Evolutionary conservation across 176 grass and related monocot genomes (phyloP).

Genomic region (Lolium perenne): DNA sequence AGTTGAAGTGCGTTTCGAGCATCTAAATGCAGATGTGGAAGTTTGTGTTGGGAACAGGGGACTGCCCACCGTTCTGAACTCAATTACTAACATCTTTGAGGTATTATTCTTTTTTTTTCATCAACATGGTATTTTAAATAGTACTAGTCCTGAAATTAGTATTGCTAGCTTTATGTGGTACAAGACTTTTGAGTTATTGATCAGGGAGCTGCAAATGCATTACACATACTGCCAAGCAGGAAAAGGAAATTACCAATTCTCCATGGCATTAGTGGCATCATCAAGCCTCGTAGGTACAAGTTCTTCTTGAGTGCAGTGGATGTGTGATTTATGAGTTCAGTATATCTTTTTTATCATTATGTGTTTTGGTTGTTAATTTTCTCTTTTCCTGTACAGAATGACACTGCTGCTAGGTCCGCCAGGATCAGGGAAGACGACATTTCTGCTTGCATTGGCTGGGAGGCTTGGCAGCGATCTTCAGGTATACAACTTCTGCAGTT

Average conservation of each 20-base stretch:
- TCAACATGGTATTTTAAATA: not conserved
- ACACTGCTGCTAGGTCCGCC: conserved; percentile 74
- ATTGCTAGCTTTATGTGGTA: not conserved
- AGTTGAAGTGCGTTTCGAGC: conserved; percentile 55
- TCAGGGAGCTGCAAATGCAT: conserved; percentile 14
- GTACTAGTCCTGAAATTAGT: not conserved
- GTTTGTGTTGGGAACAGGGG: conserved; percentile 47
- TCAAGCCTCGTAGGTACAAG: conserved; percentile 39
- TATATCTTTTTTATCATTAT: not conserved
- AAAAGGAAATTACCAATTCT: conserved; percentile 24
- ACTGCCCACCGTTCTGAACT: conserved; percentile 49
- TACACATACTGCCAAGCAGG: conserved; percentile 37
- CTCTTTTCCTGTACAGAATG: conserved; percentile 49
- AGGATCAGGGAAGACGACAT: conserved; percentile 79
- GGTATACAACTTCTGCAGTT: conserved; percentile 14
- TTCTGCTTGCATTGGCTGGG: conserved; percentile 78
- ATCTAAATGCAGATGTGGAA: conserved; percentile 45
- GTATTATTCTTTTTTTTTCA: conserved; percentile 39
- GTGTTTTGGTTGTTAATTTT: not conserved
- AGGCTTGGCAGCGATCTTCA: conserved; percentile 70
- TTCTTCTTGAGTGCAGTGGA: not conserved
- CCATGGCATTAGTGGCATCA: conserved; percentile 24
- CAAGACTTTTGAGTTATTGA: not conserved
- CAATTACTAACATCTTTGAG: conserved; percentile 39
- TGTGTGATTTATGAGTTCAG: not conserved